A percentile compares a stretch with the other conserved stretches of the same genome.
Conservation (phyloP, 164 flowering plant genomes). For the Litsea cubeba region DNA sequence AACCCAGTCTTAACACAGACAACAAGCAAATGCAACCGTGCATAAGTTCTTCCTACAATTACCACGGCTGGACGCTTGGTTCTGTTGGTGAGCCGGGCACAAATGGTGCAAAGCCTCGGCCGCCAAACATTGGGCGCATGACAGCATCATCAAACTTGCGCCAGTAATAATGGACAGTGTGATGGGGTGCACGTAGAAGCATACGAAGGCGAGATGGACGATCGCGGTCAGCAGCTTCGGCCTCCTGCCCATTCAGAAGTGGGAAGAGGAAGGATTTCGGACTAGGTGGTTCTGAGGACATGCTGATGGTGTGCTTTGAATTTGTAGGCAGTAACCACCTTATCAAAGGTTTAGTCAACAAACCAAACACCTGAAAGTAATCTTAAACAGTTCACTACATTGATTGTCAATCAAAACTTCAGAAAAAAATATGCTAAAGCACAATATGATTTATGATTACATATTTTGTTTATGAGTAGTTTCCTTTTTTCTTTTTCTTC, state of each 20-base stretch:
- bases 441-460: no score
- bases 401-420: neutral
- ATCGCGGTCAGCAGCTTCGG: constrained; percentile 29
- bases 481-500: neutral
- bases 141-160: constrained; percentile 73
- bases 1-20: neutral
- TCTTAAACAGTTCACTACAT: neutral
- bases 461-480: no score
- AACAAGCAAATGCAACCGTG: neutral
- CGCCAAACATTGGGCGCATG: constrained; percentile 92
- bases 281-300: constrained; percentile 47
- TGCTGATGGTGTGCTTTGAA: constrained; percentile 28
- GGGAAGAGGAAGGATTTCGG: constrained; percentile 66
- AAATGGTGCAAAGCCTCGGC: constrained; percentile 74
- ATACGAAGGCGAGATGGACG: constrained; percentile 61
- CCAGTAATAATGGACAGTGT: constrained; percentile 80
- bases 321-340: constrained; percentile 51
- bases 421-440: no score
- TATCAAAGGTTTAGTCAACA: constrained; percentile 79
- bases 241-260: constrained; percentile 49
- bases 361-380: constrained; percentile 53
- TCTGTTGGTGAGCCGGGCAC: constrained; percentile 83
- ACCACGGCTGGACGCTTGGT: constrained; percentile 25
- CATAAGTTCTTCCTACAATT: neutral
- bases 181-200: constrained; percentile 53